Base-by-base conservation (phyloP, 306 rosid genomes). In the Myrica gale region DNA sequence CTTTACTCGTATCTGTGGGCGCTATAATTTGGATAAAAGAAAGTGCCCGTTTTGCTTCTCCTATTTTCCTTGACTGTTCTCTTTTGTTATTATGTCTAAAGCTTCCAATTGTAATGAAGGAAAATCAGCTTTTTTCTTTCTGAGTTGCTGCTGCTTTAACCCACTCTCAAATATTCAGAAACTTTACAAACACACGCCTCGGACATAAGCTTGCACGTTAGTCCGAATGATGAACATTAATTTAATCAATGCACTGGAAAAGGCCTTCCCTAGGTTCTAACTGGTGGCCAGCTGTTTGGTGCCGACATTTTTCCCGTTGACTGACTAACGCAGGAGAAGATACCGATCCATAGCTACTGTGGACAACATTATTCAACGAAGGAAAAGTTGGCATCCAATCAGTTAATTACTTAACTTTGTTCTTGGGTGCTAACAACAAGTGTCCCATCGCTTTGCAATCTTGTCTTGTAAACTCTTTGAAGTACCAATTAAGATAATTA, bases 381-480 rank as follows among this genome's bases (percentile, higher is more conserved):
- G 68, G 15, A 62, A 62, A 45, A 62, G 32, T 26, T 26, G 32
- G 20, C 11, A 9, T 15, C 65, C 21, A 11, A 8, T 23, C 62
- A 63, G 45, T 19, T 53, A 58, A 48, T 5, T n/a, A n/a, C n/a
- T n/a, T n/a, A n/a, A n/a, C n/a, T n/a, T n/a, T 21, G 2, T 5
- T 39, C 23, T 6, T 42, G 23, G 26, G 48, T 66, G 70, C 32
- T 21, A 42, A n/a, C 44, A 26, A 17, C 9, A 61, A 42, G 7
- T 13, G 71, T 68, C 45, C 13, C 69, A 74, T 52, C 78, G 44
- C 51, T 41, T 50, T 73, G 43, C 68, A 66, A 47, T 63, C 2
- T 63, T 73, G 37, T 10, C 44, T 41, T 37, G 13, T 48, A 47
- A 15, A 16, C 13, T 16, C 32, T 9, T 4, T 4, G 13, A 16